Evolutionary conservation across 306 rosid genomes (phyloP), one percentile per base, ranked within the genome.

Genomic region (Canavalia gladiata): DNA sequence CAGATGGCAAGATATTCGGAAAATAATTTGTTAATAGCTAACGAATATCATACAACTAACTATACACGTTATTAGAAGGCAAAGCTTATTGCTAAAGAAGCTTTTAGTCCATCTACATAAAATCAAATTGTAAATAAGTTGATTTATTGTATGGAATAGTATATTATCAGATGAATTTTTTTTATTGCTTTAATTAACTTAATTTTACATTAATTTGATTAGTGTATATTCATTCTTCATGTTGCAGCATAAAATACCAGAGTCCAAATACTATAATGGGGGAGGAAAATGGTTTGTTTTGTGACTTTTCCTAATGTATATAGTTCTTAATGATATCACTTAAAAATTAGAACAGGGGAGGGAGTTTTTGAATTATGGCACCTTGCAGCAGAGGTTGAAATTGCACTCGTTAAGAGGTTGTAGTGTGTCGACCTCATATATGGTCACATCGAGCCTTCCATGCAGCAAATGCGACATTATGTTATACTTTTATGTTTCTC

Each of bases 391-490:
- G 67, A 58, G 58, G 66, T 58, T 62, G 77, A 79, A 66, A 66
- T 68, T 58, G 73, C 51, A 56, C 2, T 54, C 77, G 31, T 25
- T 7, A 43, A 12, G 54, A 77, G 75, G 43, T 83, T 81, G 81
- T 13, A 84, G 59, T 30, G 25, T 41, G 31, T 84, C 67, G 0
- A 79, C 10, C 62, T 79, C 81, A 33, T 74, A 74, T 84, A 84
- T 79, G 29, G 46, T 79, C 31, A 84, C 87, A 33, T 84, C 74
- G n/a, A 84, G 84, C 62, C 2, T 79, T 68, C 87, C 87, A 0
- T 84, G 84, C 49, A 84, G 81, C 67, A 84, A 84, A 35, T 68
- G 77, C 30, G 29, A 7, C 84, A 74, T 74, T 10, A 29, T n/a
- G 35, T 37, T 67, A 18, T 34, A 18, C 25, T 18, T 18, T 18